Conservation (phyloP, 106 monocot genomes). For the Allium sativum region DNA sequence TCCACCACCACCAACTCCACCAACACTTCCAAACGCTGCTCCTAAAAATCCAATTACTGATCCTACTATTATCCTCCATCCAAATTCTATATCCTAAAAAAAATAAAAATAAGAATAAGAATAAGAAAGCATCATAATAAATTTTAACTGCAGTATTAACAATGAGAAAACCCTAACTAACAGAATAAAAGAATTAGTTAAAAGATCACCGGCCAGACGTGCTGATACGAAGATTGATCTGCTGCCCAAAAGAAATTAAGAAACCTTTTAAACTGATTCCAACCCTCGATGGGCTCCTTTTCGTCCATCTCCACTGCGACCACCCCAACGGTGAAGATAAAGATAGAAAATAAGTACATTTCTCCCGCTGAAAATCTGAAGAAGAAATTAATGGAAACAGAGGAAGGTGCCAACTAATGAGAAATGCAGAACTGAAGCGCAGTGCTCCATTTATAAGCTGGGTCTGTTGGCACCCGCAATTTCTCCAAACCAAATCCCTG, state of each 20-base stretch:
- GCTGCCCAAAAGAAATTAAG: conserved; percentile 21
- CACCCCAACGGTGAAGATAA: background rate
- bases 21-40: background rate
- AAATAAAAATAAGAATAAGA: too few species aligned
- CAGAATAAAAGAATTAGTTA: background rate
- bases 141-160: background rate
- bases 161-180: background rate
- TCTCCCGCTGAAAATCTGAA: too few species aligned
- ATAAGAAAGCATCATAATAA: too few species aligned
- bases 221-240: conserved; percentile 25
- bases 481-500: too few species aligned
- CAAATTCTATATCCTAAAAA: background rate
- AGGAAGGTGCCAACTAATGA: too few species aligned
- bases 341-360: background rate
- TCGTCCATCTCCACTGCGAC: background rate
- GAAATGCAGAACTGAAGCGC: too few species aligned
- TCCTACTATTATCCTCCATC: background rate
- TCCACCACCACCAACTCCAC: background rate
- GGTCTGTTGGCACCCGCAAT: too few species aligned
- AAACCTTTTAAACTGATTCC: background rate
- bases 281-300: background rate
- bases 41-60: background rate
- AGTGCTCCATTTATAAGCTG: too few species aligned
- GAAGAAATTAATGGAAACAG: too few species aligned
- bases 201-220: conserved; percentile 42